These are phyloP conservation scores for Athelia sp. DNA, from an alignment of 1,284 basidiomycete genomes.

Conservation along the genomic window DNA sequence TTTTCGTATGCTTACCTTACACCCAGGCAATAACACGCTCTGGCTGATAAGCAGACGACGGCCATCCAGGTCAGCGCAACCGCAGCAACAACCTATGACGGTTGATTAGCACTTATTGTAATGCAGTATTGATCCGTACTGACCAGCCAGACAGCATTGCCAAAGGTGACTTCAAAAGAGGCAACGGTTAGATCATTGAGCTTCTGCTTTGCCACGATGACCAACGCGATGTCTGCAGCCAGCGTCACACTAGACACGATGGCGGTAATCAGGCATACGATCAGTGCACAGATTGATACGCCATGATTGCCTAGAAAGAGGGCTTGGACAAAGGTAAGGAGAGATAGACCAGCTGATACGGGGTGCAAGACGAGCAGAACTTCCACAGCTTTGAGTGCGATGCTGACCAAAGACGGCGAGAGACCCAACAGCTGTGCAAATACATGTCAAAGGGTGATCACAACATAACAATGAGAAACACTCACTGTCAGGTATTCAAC, in stretches of 20 bases:
- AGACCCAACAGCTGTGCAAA: conserved; percentile 33
- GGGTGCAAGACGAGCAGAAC: conserved; percentile 62
- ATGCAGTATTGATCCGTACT: background rate
- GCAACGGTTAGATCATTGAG: conserved; percentile 33
- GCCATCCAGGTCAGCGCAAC: conserved; percentile 53
- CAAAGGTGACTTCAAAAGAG: conserved; percentile 46
- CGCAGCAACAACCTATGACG: conserved; percentile 32
- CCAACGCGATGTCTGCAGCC: conserved; percentile 56
- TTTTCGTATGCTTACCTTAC: no score
- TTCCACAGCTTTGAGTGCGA: conserved; percentile 48
- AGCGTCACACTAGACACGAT: conserved; percentile 51
- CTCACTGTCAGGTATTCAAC: conserved; percentile 25
- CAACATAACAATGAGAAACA: background rate
- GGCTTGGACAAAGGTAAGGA: conserved; percentile 46
- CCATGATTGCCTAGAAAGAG: conserved; percentile 52
- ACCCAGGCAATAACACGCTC: conserved; percentile 59
- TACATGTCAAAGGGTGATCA: background rate
- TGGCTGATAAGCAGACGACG: conserved; percentile 52
- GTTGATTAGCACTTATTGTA: background rate
- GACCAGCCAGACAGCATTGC: conserved; percentile 71
- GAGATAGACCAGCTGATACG: conserved; percentile 51
- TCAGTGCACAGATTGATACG: conserved; percentile 52
- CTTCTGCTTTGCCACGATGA: conserved; percentile 42
- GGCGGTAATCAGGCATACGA: conserved; percentile 50
- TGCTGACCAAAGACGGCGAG: conserved; percentile 34